Conservation (phyloP, 306 rosid genomes). For the Carpinus fangiana region DNA sequence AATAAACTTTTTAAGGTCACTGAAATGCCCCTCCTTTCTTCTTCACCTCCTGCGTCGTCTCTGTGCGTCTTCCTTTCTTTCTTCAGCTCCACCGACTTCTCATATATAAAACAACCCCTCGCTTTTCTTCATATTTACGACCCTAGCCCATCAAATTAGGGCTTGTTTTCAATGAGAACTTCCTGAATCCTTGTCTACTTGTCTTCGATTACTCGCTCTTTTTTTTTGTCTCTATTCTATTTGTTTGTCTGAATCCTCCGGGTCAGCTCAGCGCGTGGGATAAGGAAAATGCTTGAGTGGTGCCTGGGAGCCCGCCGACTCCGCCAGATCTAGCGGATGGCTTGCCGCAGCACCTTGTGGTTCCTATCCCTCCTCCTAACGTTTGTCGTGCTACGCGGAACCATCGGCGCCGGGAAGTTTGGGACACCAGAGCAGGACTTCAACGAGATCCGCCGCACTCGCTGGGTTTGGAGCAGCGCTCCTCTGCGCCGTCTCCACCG, state of each 20-base stretch:
- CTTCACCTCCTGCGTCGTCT: background rate
- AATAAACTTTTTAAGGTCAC: no score
- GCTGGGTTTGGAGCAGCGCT: conserved; percentile 41
- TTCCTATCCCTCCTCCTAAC: conserved; percentile 72
- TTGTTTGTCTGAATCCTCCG: background rate
- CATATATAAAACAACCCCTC: conserved; percentile 7
- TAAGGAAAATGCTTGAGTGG: conserved; percentile 56
- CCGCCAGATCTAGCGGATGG: conserved; percentile 73
- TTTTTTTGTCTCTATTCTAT: no score
- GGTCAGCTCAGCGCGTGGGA: conserved; percentile 24
- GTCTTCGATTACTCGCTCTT: background rate
- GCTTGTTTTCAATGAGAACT: background rate
- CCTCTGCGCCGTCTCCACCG: conserved; percentile 53
- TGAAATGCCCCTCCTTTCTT: no score
- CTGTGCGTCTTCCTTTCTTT: conserved; percentile 11
- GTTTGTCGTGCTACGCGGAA: conserved; percentile 77
- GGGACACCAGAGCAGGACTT: conserved; percentile 86
- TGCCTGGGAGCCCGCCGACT: conserved; percentile 56
- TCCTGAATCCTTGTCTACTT: background rate
- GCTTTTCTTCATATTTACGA: conserved; percentile 20
- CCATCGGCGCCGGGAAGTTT: conserved; percentile 88
- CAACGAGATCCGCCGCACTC: conserved; percentile 49
- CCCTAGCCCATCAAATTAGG: background rate
- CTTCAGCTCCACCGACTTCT: conserved; percentile 39
- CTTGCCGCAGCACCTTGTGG: conserved; percentile 58